Evolutionary conservation across 2,329 filamentous ascomycete genomes (phyloP).

Genomic region (Cadophora gregata): DNA sequence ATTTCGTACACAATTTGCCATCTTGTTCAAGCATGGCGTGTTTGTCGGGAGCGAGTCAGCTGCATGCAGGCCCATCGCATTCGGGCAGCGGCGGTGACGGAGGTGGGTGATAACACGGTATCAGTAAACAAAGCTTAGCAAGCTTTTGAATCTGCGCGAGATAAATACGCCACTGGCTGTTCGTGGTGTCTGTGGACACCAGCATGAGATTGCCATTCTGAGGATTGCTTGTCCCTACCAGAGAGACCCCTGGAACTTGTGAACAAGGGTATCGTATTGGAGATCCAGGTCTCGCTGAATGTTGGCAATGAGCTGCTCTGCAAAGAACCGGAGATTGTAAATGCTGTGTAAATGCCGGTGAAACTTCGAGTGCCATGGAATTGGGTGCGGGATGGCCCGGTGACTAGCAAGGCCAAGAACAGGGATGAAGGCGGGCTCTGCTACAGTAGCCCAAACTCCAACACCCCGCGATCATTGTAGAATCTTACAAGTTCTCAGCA

Average conservation of each 20-base stretch:
- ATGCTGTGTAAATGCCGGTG: background rate
- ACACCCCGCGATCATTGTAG: background rate
- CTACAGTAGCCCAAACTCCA: background rate
- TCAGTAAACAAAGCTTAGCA: background rate
- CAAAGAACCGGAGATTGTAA: background rate
- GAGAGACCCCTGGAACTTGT: background rate
- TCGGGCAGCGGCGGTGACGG: background rate
- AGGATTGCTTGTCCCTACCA: background rate
- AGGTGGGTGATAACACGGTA: background rate
- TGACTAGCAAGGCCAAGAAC: background rate
- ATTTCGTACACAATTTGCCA: background rate
- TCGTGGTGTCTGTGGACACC: no score
- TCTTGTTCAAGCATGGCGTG: background rate
- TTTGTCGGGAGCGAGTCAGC: background rate
- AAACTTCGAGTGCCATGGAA: background rate
- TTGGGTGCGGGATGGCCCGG: background rate
- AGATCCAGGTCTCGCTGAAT: background rate
- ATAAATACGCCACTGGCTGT: background rate
- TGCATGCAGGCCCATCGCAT: background rate
- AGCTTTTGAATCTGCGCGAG: background rate
- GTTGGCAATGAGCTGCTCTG: background rate
- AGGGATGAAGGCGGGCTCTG: background rate
- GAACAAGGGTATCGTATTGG: background rate
- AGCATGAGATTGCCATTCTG: background rate
- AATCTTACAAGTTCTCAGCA: background rate